A percentile compares a stretch with the other conserved stretches of the same genome.
phyloP scores from a whole-genome alignment of 495 filamentous ascomycete genomes.

The Oidiodendron maius region DNA sequence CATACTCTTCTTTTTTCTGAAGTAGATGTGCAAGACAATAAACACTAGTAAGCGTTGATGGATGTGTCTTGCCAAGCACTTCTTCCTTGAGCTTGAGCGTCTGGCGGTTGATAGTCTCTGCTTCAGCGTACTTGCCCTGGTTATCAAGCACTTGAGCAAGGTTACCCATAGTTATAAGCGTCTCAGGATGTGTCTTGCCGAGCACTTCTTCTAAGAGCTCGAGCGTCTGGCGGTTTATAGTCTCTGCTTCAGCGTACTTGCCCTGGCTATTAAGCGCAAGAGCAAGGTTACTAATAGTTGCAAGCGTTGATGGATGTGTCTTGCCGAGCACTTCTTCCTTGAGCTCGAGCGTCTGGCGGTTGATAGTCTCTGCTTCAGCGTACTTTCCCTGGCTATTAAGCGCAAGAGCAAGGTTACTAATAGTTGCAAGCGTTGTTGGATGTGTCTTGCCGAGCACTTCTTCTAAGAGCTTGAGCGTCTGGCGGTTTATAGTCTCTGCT shows the following conservation, averaged over 20 bases:
- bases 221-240: conserved; percentile 20
- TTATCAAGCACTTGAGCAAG: conserved; percentile 21
- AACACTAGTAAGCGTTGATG: conserved; percentile 16
- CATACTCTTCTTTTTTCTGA: conserved; percentile 4
- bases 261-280: conserved; percentile 11
- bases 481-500: conserved; percentile 22
- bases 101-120: conserved; percentile 19
- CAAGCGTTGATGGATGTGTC: conserved; percentile 21
- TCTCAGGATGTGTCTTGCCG: conserved; percentile 24
- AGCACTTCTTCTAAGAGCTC: conserved; percentile 20
- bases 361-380: conserved; percentile 28
- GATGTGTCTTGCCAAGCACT: conserved; percentile 20
- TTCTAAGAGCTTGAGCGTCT: conserved; percentile 11
- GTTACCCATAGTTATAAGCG: conserved; percentile 22
- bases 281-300: conserved; percentile 21
- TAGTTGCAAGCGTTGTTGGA: conserved; percentile 12
- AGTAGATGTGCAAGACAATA: conserved; percentile 7
- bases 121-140: conserved; percentile 29
- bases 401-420: conserved; percentile 8
- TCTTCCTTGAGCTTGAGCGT: conserved; percentile 11
- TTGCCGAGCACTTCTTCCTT: conserved; percentile 24
- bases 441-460: conserved; percentile 9
- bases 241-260: conserved; percentile 31
- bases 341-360: conserved; percentile 18
- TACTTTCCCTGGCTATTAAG: conserved; percentile 22